Evolutionary conservation across 2,329 filamentous ascomycete species (phyloP), one percentile per base, ranked within the genome.

Genomic region (Laburnicola sp.): DNA sequence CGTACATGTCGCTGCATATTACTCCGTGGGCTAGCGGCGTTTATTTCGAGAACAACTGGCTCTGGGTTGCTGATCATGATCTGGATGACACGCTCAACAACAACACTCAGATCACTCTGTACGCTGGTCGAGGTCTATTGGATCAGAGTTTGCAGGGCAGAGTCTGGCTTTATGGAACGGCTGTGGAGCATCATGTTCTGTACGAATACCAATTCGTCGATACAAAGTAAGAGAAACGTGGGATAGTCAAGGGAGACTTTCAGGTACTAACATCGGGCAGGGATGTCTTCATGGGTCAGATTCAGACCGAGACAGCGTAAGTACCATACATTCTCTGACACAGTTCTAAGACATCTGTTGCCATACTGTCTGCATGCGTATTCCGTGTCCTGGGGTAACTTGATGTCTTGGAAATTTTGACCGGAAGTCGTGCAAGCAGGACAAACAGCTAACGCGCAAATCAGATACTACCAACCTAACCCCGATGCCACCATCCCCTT

Each of bases 21-120:
- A 84, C 83, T 3, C 70, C 75, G 38, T 74, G 76, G 9, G 80
- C 75, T 1, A 85, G 84, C 2, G 66, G 66, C 0, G 80, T 86
- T 35, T 95, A 96, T 73, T 78, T 96, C 49, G 91, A 96, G 75
- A 96, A 97, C 75, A 86, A 82, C 43, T 97, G 92, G 92, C 86
- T 89, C 71, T 97, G 92, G 92, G 87, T 91, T 27, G 84, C 92
- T 0, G 92, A 97, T 25, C 66, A 70, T 76, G 89, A 95, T 69
- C 86, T 96, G 23, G 92, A 96, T 70, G 80, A 85, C 9, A 58
- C 75, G 2, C 85, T 87, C 63, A 83, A 89, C 72, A 83, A 76
- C 51, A 69, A 69, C 52, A 66, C 64, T 1, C 88, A 93, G 72
- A 86, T 93, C 72, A 87, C 86, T 64, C 83, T 97, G 62, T 96